These are phyloP conservation scores for Kandelia obovata DNA, from an alignment of 345 rosid species.

Conservation along the genomic window DNA sequence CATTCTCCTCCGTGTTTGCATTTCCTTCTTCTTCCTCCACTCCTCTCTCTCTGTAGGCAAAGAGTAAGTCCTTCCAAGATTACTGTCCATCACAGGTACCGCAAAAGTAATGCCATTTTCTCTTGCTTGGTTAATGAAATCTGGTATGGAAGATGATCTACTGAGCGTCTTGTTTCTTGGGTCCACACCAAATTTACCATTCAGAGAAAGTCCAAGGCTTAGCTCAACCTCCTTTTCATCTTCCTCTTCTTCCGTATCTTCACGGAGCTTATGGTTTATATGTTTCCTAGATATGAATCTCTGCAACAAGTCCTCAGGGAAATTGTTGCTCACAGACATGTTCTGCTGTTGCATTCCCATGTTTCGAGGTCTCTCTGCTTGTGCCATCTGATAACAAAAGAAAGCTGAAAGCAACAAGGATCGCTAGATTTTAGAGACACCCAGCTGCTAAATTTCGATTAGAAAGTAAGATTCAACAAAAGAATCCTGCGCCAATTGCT, in stretches of 20 bases:
- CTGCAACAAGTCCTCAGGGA: constrained; percentile 39
- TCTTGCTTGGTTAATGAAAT: constrained; percentile 34
- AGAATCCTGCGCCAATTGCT: neutral
- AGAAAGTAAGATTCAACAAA: constrained; percentile 9
- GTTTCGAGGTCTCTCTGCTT: constrained; percentile 27
- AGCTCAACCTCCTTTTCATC: constrained; percentile 56
- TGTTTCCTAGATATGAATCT: constrained; percentile 35
- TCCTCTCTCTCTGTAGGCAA: constrained; percentile 60
- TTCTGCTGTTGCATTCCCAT: constrained; percentile 22
- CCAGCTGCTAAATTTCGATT: constrained; percentile 14
- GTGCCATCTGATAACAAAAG: constrained; percentile 26
- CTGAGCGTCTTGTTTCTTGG: constrained; percentile 46
- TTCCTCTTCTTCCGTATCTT: constrained; percentile 15
- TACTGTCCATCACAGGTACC: constrained; percentile 18
- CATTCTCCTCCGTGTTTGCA: constrained; percentile 59
- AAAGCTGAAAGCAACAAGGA: neutral
- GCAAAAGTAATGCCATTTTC: constrained; percentile 17
- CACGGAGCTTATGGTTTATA: constrained; percentile 10
- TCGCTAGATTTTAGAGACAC: constrained; percentile 3
- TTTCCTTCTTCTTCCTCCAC: constrained; percentile 72
- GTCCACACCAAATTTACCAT: constrained; percentile 83
- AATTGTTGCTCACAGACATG: neutral
- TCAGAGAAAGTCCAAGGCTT: constrained; percentile 67
- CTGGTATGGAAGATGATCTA: constrained; percentile 61
- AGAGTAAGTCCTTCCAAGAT: constrained; percentile 55